Evolutionary conservation across 2,329 filamentous ascomycete genomes (phyloP).

Genomic region (Lecanicillium sp.): DNA sequence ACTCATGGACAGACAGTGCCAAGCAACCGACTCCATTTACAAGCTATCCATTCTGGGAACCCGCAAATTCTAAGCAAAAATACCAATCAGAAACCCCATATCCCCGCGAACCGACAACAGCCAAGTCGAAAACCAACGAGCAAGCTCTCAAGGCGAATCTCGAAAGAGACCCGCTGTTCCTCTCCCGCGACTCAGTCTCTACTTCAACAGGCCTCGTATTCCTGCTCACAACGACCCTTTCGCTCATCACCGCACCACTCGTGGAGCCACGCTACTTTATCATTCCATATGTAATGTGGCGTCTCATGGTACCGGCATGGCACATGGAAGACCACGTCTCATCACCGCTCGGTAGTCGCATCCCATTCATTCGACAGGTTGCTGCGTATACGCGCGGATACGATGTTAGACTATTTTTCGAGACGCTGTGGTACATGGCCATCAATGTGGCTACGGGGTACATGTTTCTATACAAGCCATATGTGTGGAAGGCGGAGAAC

Average conservation of each 20-base stretch:
- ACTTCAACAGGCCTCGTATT: conserved; percentile 48
- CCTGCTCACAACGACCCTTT: conserved; percentile 63
- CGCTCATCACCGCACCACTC: conserved; percentile 78
- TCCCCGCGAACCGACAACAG: conserved; percentile 7
- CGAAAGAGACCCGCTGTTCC: conserved; percentile 16
- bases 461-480: conserved; percentile 61
- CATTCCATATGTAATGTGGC: conserved; percentile 88
- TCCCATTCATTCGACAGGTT: background rate
- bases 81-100: conserved; percentile 1
- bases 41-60: conserved; percentile 20
- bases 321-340: conserved; percentile 3
- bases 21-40: conserved; percentile 13
- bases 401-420: conserved; percentile 43
- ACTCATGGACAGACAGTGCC: conserved; percentile 12
- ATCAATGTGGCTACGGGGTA: conserved; percentile 62
- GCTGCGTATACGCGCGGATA: conserved; percentile 13
- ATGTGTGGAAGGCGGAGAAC: conserved; percentile 52
- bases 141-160: conserved; percentile 13
- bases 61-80: conserved; percentile 1
- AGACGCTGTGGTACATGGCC: conserved; percentile 60
- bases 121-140: conserved; percentile 1
- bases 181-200: conserved; percentile 23
- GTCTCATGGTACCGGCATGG: conserved; percentile 62
- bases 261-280: conserved; percentile 97
- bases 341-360: no score